Evolutionary conservation across 352 stramenopile species (phyloP), one percentile per base, ranked within the genome.

Genomic region (Halophytophthora batemanensis): DNA sequence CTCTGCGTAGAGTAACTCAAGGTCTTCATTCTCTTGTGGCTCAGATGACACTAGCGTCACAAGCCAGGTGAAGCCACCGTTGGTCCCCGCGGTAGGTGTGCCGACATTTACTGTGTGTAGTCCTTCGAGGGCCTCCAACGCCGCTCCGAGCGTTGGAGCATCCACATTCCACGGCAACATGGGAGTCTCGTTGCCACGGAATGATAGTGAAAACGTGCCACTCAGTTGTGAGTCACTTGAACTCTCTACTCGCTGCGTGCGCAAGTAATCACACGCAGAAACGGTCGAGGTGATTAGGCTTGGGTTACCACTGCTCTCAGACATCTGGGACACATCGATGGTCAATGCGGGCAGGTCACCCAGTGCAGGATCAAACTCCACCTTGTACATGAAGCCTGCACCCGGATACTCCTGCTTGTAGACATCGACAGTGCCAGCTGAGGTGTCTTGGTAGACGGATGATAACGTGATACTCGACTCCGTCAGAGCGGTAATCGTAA

Each of bases 121-220:
- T 1, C 59, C 77, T 11, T 68, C 58, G 11, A 98, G 63, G 4
- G 75, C 60, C 49, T 90, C 71, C 6, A 97, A 55, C 6, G 86
- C 88, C 0, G 52, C 41, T 11, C 64, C 55, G 7, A 98, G 33
- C 2, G 75, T 61, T 6, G 53, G 41, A 0, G 72, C 61, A 35
- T 78, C 59, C 12, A 82, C 78, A 49, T 90, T 72, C 51, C 69
- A 93, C 28, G 66, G 63, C 8, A 98, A 56, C 67, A 93, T 81
- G 0, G 64, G 50, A 25, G 91, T 98, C 51, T 60, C 37, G 15
- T 72, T 70, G n/a, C 66, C 70, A 14, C 74, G 67, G 45, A 96
- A 97, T 3, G 61, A 58, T 0, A 98, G 51, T 19, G 77, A 95
- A 50, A 98, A 98, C 11, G 66, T 86, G 10, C 93, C 93, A 11